Conservation (phyloP, 164 flowering plant genomes). For the Protea cynaroides region DNA sequence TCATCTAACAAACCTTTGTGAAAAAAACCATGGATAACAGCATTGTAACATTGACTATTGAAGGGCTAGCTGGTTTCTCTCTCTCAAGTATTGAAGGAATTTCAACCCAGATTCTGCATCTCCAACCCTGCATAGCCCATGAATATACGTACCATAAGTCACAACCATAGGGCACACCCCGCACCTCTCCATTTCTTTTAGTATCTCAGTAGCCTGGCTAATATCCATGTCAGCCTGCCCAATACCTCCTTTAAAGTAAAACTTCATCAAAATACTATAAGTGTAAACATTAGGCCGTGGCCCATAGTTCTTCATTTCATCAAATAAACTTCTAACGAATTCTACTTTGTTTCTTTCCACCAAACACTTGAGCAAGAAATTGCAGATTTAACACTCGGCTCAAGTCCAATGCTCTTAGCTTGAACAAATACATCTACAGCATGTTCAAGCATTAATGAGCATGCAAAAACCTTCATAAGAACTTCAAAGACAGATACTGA, state of each 20-base stretch:
- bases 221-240: slow-evolving; percentile 15
- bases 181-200: slow-evolving; percentile 38
- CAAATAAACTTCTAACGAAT: slow-evolving; percentile 26
- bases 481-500: slow-evolving; percentile 22
- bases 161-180: slow-evolving; percentile 38
- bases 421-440: slow-evolving; percentile 37
- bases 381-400: slow-evolving; percentile 32
- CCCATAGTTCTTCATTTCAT: slow-evolving; percentile 44
- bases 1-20: slow-evolving; percentile 28
- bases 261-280: slow-evolving; percentile 52
- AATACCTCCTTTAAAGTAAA: slow-evolving; percentile 28
- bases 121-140: slow-evolving; percentile 48
- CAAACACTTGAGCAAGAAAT: slow-evolving; percentile 53
- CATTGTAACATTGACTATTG: slow-evolving; percentile 49
- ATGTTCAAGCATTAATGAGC: slow-evolving; percentile 40
- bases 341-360: slow-evolving; percentile 30
- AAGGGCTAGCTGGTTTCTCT: slow-evolving; percentile 22
- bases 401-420: slow-evolving; percentile 31
- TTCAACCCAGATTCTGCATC: slow-evolving; percentile 32
- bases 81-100: slow-evolving; percentile 23
- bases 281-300: slow-evolving; percentile 50
- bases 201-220: slow-evolving; percentile 27
- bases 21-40: slow-evolving; percentile 45
- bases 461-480: slow-evolving; percentile 49
- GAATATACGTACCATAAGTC: slow-evolving; percentile 37